Evolutionary conservation across 2,329 filamentous ascomycete genomes (phyloP).

Genomic region (Exophiala viscosa): DNA sequence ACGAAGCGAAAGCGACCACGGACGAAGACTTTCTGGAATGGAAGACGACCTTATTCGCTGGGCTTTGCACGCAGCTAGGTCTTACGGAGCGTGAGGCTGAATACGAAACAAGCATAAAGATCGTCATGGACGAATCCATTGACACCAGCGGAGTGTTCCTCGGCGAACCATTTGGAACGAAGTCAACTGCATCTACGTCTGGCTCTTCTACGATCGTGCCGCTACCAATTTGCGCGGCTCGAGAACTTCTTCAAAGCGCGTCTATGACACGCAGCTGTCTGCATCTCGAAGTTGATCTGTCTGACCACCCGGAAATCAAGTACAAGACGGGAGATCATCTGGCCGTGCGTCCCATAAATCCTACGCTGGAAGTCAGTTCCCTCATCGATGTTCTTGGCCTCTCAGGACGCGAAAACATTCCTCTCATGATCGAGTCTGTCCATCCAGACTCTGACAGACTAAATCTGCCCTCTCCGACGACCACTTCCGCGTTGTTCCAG

Average conservation of each 20-base stretch:
- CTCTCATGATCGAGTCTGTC: constrained; percentile 23
- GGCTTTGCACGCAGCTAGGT: constrained; percentile 50
- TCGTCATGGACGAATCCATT: constrained; percentile 49
- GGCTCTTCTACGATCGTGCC: background rate
- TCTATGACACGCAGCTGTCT: constrained; percentile 36
- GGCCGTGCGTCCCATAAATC: constrained; percentile 41
- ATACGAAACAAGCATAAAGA: constrained; percentile 78
- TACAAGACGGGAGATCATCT: constrained; percentile 47
- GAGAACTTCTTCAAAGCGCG: constrained; percentile 6
- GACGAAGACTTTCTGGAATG: constrained; percentile 44
- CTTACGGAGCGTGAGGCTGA: constrained; percentile 84
- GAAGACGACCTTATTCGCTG: constrained; percentile 38
- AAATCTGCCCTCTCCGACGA: constrained; percentile 86
- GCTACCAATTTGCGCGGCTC: background rate
- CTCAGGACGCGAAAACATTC: constrained; percentile 24
- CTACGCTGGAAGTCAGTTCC: constrained; percentile 35
- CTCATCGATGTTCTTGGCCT: constrained; percentile 34
- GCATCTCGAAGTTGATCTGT: constrained; percentile 37
- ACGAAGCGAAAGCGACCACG: constrained; percentile 42
- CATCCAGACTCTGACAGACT: constrained; percentile 37
- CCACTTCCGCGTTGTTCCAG: constrained; percentile 76
- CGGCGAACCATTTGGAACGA: constrained; percentile 6
- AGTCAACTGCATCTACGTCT: background rate
- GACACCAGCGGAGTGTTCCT: constrained; percentile 29
- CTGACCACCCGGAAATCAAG: constrained; percentile 33